phyloP scores from a whole-genome alignment of 2,329 filamentous ascomycete genomes.

The Phialocephala subalpina region DNA sequence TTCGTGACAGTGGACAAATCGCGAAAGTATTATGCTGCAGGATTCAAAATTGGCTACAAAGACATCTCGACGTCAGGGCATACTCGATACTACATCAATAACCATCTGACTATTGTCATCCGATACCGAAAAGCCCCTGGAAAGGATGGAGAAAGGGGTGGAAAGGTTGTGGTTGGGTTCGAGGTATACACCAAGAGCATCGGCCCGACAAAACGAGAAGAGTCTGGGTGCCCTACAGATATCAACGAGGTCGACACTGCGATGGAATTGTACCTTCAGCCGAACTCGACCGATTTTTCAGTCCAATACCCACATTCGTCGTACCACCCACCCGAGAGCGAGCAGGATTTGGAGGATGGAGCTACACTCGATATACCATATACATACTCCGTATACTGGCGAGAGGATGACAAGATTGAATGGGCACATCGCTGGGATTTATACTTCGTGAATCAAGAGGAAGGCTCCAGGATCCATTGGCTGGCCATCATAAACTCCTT shows the following conservation, averaged over 20 bases:
- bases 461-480: slow-evolving; percentile 85
- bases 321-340: slow-evolving; percentile 61
- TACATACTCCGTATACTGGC: slow-evolving; percentile 90
- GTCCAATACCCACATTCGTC: slow-evolving; percentile 64
- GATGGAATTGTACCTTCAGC: slow-evolving; percentile 73
- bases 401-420: slow-evolving; percentile 80
- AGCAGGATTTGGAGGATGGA: slow-evolving; percentile 67
- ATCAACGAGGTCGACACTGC: slow-evolving; percentile 68
- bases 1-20: slow-evolving; percentile 88
- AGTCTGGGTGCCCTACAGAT: slow-evolving; percentile 72
- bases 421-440: slow-evolving; percentile 89
- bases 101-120: slow-evolving; percentile 86
- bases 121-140: slow-evolving; percentile 78
- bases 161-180: slow-evolving; percentile 86
- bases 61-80: slow-evolving; percentile 68
- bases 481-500: slow-evolving; percentile 88
- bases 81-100: slow-evolving; percentile 79
- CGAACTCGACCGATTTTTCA: slow-evolving; percentile 64
- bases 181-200: slow-evolving; percentile 92
- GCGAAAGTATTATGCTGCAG: slow-evolving; percentile 87
- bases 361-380: slow-evolving; percentile 79
- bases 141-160: slow-evolving; percentile 71
- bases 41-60: slow-evolving; percentile 86
- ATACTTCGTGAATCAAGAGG: slow-evolving; percentile 88
- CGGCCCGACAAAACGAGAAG: slow-evolving; percentile 64